These are phyloP conservation scores for Podospora appendiculata DNA, from an alignment of 495 filamentous ascomycete species.

Conservation along the genomic window DNA sequence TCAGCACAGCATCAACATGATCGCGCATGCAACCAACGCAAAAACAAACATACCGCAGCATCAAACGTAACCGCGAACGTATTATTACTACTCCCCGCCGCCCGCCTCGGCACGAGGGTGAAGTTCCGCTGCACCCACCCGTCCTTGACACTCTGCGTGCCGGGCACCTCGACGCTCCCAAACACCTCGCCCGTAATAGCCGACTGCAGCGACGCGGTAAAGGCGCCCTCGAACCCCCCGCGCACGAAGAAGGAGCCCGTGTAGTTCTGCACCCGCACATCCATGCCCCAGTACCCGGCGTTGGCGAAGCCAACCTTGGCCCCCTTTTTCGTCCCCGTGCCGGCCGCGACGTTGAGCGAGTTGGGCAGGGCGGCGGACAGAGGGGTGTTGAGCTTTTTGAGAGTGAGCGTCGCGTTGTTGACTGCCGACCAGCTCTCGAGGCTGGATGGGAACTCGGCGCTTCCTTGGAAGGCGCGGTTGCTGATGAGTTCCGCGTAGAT, in stretches of 20 bases:
- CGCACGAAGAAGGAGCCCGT: slow-evolving; percentile 51
- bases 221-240: slow-evolving; percentile 29
- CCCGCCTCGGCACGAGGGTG: slow-evolving; percentile 28
- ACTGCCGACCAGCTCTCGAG: slow-evolving; percentile 50
- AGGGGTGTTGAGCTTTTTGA: slow-evolving; percentile 39
- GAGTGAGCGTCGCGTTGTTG: slow-evolving; percentile 38
- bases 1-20: too few species aligned
- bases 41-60: slow-evolving; percentile 22
- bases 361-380: slow-evolving; percentile 48
- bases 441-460: slow-evolving; percentile 25
- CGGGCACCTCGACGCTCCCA: slow-evolving; percentile 28
- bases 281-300: slow-evolving; percentile 54
- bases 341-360: slow-evolving; percentile 47
- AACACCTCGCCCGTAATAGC: slow-evolving; percentile 38
- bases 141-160: slow-evolving; percentile 17
- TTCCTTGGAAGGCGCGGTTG: slow-evolving; percentile 60
- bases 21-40: too few species aligned
- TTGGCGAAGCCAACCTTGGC: slow-evolving; percentile 50
- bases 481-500: slow-evolving; percentile 67
- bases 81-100: slow-evolving; percentile 54
- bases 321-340: not conserved
- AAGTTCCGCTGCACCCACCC: slow-evolving; percentile 45
- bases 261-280: slow-evolving; percentile 46
- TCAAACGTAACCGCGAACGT: slow-evolving; percentile 57
- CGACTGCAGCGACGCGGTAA: slow-evolving; percentile 41